Evolutionary conservation across 768 basidiomycete genomes (phyloP).

Genomic region (Boletus sensibilis): DNA sequence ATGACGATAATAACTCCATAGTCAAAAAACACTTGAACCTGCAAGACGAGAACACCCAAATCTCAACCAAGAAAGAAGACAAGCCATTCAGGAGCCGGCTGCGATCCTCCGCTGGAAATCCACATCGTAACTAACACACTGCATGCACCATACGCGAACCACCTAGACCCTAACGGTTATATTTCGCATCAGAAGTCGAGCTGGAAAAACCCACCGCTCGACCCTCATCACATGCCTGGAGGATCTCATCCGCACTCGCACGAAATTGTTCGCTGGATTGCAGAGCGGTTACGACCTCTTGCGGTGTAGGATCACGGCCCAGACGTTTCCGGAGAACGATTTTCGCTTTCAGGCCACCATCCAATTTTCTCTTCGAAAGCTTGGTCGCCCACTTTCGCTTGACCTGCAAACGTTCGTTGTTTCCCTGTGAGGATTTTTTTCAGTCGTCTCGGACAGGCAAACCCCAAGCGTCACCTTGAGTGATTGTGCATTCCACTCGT

Average conservation of each 20-base stretch:
- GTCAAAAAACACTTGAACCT: neutral
- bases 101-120: slow-evolving; percentile 14
- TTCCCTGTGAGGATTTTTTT: too few species aligned
- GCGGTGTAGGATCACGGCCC: slow-evolving; percentile 4
- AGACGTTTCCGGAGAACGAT: slow-evolving; percentile 12
- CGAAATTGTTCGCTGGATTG: neutral
- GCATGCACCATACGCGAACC: slow-evolving; percentile 7
- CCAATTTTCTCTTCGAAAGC: neutral
- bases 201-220: neutral
- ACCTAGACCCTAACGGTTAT: slow-evolving; percentile 1
- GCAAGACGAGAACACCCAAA: neutral
- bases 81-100: neutral
- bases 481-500: slow-evolving; percentile 8
- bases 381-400: slow-evolving; percentile 10
- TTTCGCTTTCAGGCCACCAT: neutral
- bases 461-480: neutral
- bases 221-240: slow-evolving; percentile 3
- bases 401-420: neutral
- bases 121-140: slow-evolving; percentile 11
- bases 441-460: too few species aligned
- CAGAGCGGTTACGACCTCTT: slow-evolving; percentile 4
- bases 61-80: neutral
- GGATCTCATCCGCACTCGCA: slow-evolving; percentile 1
- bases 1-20: neutral
- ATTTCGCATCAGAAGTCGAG: neutral